Evolutionary conservation across 2,329 filamentous ascomycete genomes (phyloP).

Genomic region (Karstenula rhodostoma): DNA sequence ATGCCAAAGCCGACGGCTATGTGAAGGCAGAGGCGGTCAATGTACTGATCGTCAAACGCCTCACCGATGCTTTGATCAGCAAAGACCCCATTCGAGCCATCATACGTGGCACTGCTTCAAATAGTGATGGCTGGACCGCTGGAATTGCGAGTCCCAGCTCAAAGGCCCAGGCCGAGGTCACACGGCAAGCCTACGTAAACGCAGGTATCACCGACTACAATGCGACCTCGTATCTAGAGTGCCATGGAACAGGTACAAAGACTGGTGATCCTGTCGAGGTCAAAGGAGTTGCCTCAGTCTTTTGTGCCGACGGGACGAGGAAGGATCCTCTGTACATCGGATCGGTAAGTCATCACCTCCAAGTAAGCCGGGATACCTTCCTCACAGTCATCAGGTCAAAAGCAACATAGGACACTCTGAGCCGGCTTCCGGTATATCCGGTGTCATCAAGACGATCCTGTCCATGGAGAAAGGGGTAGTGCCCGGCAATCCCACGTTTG

Average conservation of each 20-base stretch:
- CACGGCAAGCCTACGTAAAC: slow-evolving; percentile 40
- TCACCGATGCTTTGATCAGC: slow-evolving; percentile 39
- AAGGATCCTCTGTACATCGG: slow-evolving; percentile 15
- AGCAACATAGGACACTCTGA: slow-evolving; percentile 54
- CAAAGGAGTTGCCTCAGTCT: slow-evolving; percentile 16
- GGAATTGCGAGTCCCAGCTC: slow-evolving; percentile 30
- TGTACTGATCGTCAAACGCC: slow-evolving; percentile 36
- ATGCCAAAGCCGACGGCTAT: slow-evolving; percentile 34
- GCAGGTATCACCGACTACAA: slow-evolving; percentile 41
- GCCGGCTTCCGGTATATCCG: slow-evolving; percentile 44
- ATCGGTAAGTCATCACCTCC: slow-evolving; percentile 1
- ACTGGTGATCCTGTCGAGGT: slow-evolving; percentile 52
- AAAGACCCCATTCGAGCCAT: slow-evolving; percentile 42
- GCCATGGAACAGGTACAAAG: slow-evolving; percentile 64
- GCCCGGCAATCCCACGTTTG: slow-evolving; percentile 32
- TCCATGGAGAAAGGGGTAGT: slow-evolving; percentile 47
- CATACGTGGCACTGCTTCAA: slow-evolving; percentile 33
- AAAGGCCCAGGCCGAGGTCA: slow-evolving; percentile 54
- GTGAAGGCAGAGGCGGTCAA: slow-evolving; percentile 39
- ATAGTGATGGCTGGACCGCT: slow-evolving; percentile 18
- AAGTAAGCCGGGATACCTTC: too few relatives aligned
- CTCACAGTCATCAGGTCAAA: slow-evolving; percentile 18
- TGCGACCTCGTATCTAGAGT: slow-evolving; percentile 41
- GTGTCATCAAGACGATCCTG: slow-evolving; percentile 47
- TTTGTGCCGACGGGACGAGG: slow-evolving; percentile 13